phyloP scores from a whole-genome alignment of 2,329 filamentous ascomycete species.

The Leptosphaerulina australis region DNA sequence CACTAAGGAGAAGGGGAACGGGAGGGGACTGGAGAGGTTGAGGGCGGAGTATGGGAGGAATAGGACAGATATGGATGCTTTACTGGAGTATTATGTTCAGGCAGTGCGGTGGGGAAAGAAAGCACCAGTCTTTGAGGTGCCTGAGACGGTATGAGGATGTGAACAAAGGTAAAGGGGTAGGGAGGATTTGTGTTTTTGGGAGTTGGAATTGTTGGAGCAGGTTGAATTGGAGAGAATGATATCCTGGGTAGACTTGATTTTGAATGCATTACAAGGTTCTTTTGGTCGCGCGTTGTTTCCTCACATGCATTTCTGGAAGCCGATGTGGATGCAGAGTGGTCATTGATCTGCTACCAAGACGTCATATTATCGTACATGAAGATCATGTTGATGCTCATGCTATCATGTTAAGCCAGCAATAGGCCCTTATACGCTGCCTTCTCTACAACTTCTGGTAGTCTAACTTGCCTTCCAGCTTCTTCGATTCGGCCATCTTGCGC shows the following conservation, averaged over 20 bases:
- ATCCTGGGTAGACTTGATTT: constrained; percentile 9
- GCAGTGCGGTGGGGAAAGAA: constrained; percentile 29
- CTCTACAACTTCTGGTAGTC: constrained; percentile 92
- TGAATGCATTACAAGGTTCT: neutral
- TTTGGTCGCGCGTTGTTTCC: neutral
- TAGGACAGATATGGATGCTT: constrained; percentile 20
- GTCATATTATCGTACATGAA: constrained; percentile 38
- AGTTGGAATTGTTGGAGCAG: too few species aligned
- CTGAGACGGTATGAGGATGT: constrained; percentile 25
- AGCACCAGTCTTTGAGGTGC: constrained; percentile 25
- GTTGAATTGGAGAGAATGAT: constrained; percentile 6
- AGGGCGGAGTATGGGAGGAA: constrained; percentile 23
- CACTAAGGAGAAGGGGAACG: neutral
- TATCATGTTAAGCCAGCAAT: constrained; percentile 29
- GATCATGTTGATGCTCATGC: constrained; percentile 20
- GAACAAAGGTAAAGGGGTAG: neutral
- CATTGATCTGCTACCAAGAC: constrained; percentile 20
- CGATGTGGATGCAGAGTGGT: constrained; percentile 7
- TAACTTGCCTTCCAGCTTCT: constrained; percentile 98
- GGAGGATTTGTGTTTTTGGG: neutral
- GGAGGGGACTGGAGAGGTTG: constrained; percentile 19
- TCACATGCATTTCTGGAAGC: neutral
- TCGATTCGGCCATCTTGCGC: constrained; percentile 92
- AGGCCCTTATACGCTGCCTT: constrained; percentile 2
- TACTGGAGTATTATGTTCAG: constrained; percentile 36